phyloP scores from a whole-genome alignment of 805 yeast species.

The Yamadazyma takamatsuzukensis region DNA sequence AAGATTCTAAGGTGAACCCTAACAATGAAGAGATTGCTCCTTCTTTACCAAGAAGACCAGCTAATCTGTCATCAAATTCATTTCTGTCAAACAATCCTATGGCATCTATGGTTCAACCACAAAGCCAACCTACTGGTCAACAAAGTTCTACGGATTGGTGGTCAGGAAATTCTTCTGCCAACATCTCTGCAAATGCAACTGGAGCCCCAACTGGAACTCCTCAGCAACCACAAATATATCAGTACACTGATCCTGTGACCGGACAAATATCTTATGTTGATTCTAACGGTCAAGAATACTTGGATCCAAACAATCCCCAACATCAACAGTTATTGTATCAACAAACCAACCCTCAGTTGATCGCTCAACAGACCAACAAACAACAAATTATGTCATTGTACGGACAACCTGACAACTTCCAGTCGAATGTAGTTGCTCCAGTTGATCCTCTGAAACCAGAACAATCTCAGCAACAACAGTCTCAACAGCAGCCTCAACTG shows the following conservation, averaged over 20 bases:
- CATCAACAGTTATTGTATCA: conserved; percentile 37
- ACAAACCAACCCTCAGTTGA: conserved; percentile 30
- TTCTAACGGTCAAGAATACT: conserved; percentile 61
- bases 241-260: conserved; percentile 68
- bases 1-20: conserved; percentile 33
- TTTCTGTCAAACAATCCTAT: conserved; percentile 28
- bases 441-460: conserved; percentile 10
- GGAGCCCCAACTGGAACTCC: conserved; percentile 6
- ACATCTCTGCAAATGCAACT: conserved; percentile 5
- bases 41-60: conserved; percentile 39
- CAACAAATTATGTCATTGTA: conserved; percentile 40
- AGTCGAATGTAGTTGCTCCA: conserved; percentile 25
- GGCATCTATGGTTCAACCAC: conserved; percentile 12
- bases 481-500: conserved; percentile 11
- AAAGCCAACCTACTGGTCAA: neutral
- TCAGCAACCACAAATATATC: conserved; percentile 51
- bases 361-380: conserved; percentile 36
- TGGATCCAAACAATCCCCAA: conserved; percentile 46
- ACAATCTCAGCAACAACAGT: conserved; percentile 9
- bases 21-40: conserved; percentile 45
- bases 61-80: conserved; percentile 2
- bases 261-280: conserved; percentile 68
- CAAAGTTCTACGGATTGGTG: conserved; percentile 28
- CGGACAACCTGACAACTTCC: conserved; percentile 30
- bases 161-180: conserved; percentile 15